phyloP scores from a whole-genome alignment of 2,329 filamentous ascomycete species.

The Cladorrhinum sp. region DNA sequence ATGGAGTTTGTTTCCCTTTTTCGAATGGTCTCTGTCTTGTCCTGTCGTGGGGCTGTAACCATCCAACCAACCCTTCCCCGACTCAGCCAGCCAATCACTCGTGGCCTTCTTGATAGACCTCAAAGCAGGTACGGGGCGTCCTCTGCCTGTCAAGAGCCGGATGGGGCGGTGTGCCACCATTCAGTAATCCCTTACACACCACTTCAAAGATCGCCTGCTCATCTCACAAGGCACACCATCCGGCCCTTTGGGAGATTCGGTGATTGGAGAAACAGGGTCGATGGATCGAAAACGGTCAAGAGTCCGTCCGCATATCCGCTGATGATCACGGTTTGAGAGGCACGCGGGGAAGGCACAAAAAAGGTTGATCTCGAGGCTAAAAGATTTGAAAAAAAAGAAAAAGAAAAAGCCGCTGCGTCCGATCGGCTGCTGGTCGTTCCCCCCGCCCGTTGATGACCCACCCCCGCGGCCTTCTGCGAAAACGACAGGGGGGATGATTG shows the following conservation, averaged over 20 bases:
- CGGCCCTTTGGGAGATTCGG: too few relatives aligned
- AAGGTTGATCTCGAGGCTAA: neutral
- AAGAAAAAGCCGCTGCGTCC: neutral
- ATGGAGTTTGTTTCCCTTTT: neutral
- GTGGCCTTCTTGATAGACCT: neutral
- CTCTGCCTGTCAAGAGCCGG: neutral
- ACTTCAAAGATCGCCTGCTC: constrained; percentile 1
- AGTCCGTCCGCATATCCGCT: neutral
- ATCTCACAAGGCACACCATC: constrained; percentile 9
- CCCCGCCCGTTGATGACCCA: neutral
- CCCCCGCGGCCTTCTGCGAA: neutral
- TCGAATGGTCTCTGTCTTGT: neutral
- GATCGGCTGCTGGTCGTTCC: neutral
- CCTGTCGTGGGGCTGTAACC: neutral
- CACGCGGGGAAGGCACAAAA: neutral
- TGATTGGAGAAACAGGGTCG: constrained; percentile 7
- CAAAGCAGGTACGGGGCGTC: constrained; percentile 16
- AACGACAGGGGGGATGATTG: neutral
- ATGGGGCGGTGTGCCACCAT: neutral
- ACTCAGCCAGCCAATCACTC: neutral
- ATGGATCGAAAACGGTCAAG: neutral
- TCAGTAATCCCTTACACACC: neutral
- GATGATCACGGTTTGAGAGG: neutral
- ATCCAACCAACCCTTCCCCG: neutral
- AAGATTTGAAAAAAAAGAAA: neutral